Conservation (phyloP, 345 rosid genomes). For the Rhizophora apiculata region DNA sequence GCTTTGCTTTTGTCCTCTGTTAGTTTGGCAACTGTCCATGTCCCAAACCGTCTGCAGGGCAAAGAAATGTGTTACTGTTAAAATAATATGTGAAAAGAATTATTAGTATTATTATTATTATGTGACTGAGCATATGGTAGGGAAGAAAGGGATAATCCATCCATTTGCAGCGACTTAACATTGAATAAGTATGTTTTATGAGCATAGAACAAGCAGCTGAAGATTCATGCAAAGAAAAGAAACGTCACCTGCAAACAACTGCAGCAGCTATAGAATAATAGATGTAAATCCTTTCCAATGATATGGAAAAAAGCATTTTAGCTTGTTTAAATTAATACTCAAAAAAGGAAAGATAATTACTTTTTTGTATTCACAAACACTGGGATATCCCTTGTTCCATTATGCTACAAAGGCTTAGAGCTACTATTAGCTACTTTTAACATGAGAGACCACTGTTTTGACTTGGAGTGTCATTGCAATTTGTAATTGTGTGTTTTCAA, state of each 20-base stretch:
- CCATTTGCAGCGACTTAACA: slow-evolving; percentile 3
- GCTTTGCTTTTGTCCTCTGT: slow-evolving; percentile 26
- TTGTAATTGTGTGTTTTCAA: no score
- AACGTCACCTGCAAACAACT: no score
- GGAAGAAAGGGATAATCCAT: slow-evolving; percentile 1
- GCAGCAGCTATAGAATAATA: no score
- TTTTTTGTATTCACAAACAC: background rate
- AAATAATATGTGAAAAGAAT: background rate
- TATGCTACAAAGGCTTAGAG: background rate
- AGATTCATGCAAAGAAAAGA: background rate
- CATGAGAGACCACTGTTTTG: no score
- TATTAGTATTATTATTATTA: background rate
- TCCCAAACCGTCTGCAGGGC: slow-evolving; percentile 47
- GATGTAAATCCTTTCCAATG: no score
- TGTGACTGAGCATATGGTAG: slow-evolving; percentile 4
- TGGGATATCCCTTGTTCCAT: background rate
- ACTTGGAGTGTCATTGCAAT: no score
- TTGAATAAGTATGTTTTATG: slow-evolving; percentile 10
- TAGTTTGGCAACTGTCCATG: slow-evolving; percentile 57
- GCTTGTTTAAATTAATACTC: no score
- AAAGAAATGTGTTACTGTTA: slow-evolving; percentile 2
- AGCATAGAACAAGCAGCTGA: background rate
- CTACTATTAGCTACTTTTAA: no score
- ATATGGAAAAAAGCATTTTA: no score
- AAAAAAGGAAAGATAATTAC: no score